Percentiles rank a stretch among this genome's conserved stretches.
These are phyloP conservation scores for Porphyrellus sp. DNA, from an alignment of 1,284 basidiomycete species.

Conservation along the genomic window DNA sequence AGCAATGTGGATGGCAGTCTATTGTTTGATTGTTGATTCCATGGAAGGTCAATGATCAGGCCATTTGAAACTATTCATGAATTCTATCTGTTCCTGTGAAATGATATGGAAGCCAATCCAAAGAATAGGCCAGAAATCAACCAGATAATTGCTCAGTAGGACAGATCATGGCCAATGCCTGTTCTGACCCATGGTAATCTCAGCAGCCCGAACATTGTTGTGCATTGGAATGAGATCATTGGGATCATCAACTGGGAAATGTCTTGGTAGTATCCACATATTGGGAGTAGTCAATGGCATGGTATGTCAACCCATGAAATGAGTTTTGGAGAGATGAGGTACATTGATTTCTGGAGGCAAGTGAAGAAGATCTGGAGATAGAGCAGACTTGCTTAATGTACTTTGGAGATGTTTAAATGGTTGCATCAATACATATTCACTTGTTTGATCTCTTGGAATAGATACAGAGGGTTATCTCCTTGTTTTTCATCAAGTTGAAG, in stretches of 20 bases:
- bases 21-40: conserved; percentile 1
- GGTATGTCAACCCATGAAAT: background rate
- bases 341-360: background rate
- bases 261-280: conserved; percentile 1
- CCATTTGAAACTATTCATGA: background rate
- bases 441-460: too few relatives aligned
- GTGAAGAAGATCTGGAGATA: background rate
- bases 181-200: conserved; percentile 5
- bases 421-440: too few relatives aligned
- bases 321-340: background rate
- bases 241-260: conserved; percentile 9
- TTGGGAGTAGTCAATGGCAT: conserved; percentile 4
- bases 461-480: too few relatives aligned
- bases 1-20: background rate
- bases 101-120: background rate
- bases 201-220: conserved; percentile 3
- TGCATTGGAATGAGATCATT: background rate
- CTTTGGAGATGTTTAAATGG: background rate
- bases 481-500: too few relatives aligned
- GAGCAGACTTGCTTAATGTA: background rate
- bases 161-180: conserved; percentile 4
- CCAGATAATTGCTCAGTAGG: background rate
- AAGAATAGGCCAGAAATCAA: background rate
- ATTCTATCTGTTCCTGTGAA: conserved; percentile 1
- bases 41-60: background rate